These are phyloP conservation scores for Funneliformis caledonium DNA, from an alignment of 371 early-diverging fungal genomes.

Conservation along the genomic window DNA sequence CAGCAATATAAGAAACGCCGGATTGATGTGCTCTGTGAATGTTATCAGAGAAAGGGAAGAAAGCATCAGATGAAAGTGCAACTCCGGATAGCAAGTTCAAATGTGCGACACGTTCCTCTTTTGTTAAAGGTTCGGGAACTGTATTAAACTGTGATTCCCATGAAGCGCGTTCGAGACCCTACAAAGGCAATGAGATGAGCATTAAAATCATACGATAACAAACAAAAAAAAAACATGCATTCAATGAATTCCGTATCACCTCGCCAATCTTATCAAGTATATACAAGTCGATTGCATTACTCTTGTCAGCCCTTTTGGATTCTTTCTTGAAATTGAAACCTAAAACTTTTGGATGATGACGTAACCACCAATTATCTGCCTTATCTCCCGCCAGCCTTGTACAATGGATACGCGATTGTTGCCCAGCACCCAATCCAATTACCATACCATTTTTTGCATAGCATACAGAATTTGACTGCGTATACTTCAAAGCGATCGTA, in stretches of 20 bases:
- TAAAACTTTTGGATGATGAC: constrained; percentile 92
- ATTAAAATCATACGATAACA: background rate
- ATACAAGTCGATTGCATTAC: constrained; percentile 96
- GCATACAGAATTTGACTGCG: constrained; percentile 97
- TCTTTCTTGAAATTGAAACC: constrained; percentile 84
- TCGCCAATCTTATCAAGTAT: constrained; percentile 86
- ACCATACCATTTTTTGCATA: constrained; percentile 98
- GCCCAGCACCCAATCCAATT: constrained; percentile 97
- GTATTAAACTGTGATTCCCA: constrained; percentile 83
- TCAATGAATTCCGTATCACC: constrained; percentile 35
- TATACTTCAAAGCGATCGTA: constrained; percentile 96
- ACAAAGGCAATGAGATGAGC: background rate
- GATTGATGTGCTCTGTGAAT: constrained; percentile 85
- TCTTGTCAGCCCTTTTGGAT: constrained; percentile 92
- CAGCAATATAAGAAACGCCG: constrained; percentile 90
- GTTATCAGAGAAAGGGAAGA: constrained; percentile 98
- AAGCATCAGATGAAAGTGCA: constrained; percentile 92
- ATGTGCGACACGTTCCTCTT: constrained; percentile 80
- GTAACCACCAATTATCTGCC: constrained; percentile 98
- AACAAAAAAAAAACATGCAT: background rate
- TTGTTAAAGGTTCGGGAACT: constrained; percentile 81
- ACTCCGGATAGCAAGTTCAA: constrained; percentile 73
- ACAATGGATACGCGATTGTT: constrained; percentile 98
- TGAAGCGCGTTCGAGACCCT: constrained; percentile 73
- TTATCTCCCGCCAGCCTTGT: constrained; percentile 98